Conservation (phyloP, 202 grass and related monocot species). For the Hordeum pubiflorum region DNA sequence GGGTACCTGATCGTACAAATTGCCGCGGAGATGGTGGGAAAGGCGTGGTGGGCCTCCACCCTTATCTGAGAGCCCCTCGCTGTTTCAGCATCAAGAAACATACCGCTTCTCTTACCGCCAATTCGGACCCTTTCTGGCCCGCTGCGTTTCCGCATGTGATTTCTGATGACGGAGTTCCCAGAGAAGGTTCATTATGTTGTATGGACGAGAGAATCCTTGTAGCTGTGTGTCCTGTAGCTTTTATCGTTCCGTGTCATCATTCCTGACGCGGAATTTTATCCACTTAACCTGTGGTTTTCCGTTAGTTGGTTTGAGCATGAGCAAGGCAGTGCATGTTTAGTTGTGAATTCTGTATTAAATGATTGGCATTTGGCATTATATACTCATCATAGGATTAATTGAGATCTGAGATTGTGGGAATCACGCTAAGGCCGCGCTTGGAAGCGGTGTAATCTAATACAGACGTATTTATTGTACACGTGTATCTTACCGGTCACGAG, state of each 20-base stretch:
- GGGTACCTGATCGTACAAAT: background rate
- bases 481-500: too few species aligned
- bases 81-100: background rate
- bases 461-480: too few species aligned
- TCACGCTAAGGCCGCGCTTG: background rate
- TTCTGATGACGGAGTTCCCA: background rate
- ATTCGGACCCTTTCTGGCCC: background rate
- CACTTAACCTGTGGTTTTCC: background rate
- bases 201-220: background rate
- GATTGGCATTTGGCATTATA: background rate
- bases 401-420: background rate
- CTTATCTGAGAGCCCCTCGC: background rate
- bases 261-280: background rate
- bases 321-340: background rate
- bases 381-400: background rate
- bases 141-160: background rate
- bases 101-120: too few species aligned
- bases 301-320: background rate
- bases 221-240: background rate
- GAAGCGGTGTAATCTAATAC: too few species aligned
- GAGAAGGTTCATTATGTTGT: background rate
- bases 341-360: background rate
- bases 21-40: background rate
- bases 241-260: background rate
- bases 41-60: background rate